phyloP scores from a whole-genome alignment of 441 rosid genomes.

The Adansonia gregorii region DNA sequence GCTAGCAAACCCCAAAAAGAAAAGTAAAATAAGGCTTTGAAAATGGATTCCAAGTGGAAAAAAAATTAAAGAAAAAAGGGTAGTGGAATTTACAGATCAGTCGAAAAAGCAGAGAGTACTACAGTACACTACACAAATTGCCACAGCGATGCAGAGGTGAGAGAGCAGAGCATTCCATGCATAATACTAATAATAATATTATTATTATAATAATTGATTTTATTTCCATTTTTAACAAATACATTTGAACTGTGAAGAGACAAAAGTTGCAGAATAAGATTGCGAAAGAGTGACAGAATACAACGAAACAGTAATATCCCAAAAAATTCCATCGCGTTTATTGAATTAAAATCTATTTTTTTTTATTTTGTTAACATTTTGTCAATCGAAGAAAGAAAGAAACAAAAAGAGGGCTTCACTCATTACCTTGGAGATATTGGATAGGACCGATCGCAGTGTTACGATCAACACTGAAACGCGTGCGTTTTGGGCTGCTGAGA shows the following conservation, averaged over 20 bases:
- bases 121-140: constrained; percentile 15
- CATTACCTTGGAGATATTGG: neutral
- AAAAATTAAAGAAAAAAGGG: neutral
- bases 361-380: neutral
- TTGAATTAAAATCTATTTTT: constrained; percentile 22
- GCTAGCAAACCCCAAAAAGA: neutral
- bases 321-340: constrained; percentile 28
- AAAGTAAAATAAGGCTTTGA: neutral
- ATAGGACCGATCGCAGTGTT: no score
- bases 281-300: constrained; percentile 37
- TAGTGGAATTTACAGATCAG: constrained; percentile 32
- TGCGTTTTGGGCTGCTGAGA: neutral
- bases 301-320: constrained; percentile 42
- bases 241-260: neutral
- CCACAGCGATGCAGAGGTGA: constrained; percentile 14
- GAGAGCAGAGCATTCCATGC: neutral
- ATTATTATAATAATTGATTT: neutral
- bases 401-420: neutral
- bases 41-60: no score
- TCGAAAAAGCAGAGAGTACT: constrained; percentile 35
- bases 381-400: neutral
- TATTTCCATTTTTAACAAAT: neutral
- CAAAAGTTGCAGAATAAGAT: constrained; percentile 41
- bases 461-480: neutral
- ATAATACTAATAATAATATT: neutral